These are phyloP conservation scores for Brettanomyces custersianus DNA, from an alignment of 805 yeast genomes.

Conservation along the genomic window DNA sequence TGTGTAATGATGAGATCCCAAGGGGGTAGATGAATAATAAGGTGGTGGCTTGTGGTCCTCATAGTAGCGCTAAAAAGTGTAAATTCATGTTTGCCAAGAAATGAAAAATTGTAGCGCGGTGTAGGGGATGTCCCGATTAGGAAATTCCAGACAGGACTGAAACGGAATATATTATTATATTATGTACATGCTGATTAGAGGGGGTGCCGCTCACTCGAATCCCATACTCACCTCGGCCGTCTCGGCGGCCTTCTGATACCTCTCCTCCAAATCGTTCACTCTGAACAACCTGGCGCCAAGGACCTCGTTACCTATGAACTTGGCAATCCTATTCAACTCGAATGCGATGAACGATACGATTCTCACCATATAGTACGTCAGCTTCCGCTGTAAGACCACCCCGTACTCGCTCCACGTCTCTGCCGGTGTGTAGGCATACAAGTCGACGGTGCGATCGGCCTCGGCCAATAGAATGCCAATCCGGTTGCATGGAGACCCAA, in stretches of 20 bases:
- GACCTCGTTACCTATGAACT: slow-evolving; percentile 1
- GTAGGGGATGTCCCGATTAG: too few species aligned
- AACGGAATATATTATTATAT: too few species aligned
- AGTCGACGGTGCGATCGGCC: slow-evolving; percentile 29
- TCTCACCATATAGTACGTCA: slow-evolving; percentile 12
- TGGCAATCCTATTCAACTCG: slow-evolving; percentile 11
- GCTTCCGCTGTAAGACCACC: slow-evolving; percentile 8
- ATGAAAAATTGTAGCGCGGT: too few species aligned
- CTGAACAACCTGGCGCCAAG: slow-evolving; percentile 10
- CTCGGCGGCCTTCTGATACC: slow-evolving; percentile 33
- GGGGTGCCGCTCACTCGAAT: too few species aligned
- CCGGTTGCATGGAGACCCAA: slow-evolving; percentile 70
- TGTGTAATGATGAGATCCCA: too few species aligned
- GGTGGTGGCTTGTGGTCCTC: too few species aligned
- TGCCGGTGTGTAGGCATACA: neutral
- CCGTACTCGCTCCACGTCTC: slow-evolving; percentile 3
- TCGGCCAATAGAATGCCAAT: slow-evolving; percentile 52
- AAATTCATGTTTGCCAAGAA: too few species aligned
- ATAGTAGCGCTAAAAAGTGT: too few species aligned
- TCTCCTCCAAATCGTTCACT: slow-evolving; percentile 34
- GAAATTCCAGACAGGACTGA: too few species aligned
- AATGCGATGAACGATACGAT: slow-evolving; percentile 22
- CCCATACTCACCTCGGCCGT: slow-evolving; percentile 37
- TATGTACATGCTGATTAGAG: too few species aligned
- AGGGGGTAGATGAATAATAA: too few species aligned